Base-by-base conservation (phyloP, 2,329 filamentous ascomycete species). In the Nemania abortiva region DNA sequence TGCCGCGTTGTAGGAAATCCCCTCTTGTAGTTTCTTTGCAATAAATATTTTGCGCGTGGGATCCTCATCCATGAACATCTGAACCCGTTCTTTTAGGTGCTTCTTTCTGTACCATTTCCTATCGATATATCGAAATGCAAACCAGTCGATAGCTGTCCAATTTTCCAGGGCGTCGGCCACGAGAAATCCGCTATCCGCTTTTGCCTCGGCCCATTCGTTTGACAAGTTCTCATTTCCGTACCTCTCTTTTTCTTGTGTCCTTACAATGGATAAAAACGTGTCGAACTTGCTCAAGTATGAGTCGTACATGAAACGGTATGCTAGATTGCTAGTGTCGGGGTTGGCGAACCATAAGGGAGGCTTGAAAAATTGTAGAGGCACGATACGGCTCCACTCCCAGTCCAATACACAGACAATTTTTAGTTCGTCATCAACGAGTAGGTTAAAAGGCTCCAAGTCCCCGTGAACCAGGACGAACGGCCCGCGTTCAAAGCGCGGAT, bases 361-460 rank as follows among this genome's bases (percentile, higher is more conserved):
- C 24, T 66, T 72, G 65, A 76, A 76, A 62, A 75, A 74, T 61
- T 76, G 72, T 13, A 22, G 66, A 55, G 74, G 72, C 22, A 76
- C 72, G 45, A 77, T 64, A 22, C 71, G 72, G 68, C 72, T 75
- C 75, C 73, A 77, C 68, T 77, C 73, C 74, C 73, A 76, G 58
- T 76, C 72, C 31, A 76, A 61, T 60, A 76, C 69, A 34, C 71
- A 71, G 63, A 71, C 56, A 31, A 77, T 72, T 39, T 61, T 55
- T 57, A 54, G 55, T 52, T 64, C 56, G 3, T 61, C 49, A 50
- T 71, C 63, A 18, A 71, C 47, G n/a, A 72, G 24, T 34, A 74
- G 53, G 66, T 76, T 73, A 27, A 60, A 68, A 15, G 55, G 56
- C 47, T 49, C 47, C 15, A 49, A 24, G 47, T 49, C 47, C 24